Base-by-base conservation (phyloP, 2,329 filamentous ascomycete species). In the Ustulina deusta region DNA sequence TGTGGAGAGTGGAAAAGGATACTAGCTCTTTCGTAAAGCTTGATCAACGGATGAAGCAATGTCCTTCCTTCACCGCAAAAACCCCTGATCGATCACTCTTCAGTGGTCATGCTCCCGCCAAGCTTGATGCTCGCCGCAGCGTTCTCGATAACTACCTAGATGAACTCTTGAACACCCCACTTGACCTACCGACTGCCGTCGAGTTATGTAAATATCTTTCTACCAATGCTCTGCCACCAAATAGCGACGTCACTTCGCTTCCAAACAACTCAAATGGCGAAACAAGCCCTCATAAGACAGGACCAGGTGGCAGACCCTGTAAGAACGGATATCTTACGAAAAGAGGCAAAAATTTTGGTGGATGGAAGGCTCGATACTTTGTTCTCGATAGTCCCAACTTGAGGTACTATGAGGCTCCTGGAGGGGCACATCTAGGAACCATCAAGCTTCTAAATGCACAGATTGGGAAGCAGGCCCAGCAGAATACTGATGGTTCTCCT, bases 1-100 rank as follows among this genome's bases (percentile, higher is more conserved):
- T 99, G 11, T 98, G 96, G 95, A 90, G 95, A 34, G 89, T 97
- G 6, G 96, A 99, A 80, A 99, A 99, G 80, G 93, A 97, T 69
- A 92, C 93, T 3, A 83, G 87, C 15, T 93, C 95, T 32, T 83
- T 99, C 32, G 87, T 89, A n/a, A 90, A 91, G 71, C 84, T 99
- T 40, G 95, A 98, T 77, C 87, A 93, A 63, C 89, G 92, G 65
- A 81, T 99, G 69, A 94, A 93, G 78, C 89, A 92, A 63, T 88
- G 90, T 52, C 82, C 87, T n/a, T 82, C 85, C 6, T 94, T 97
- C 74, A 87, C 87, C 11, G 91, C 90, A 11, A 93, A 84, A 77
- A 88, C 94, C 2, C 96, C 96, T 0, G 96, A 99, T 71, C 88
- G 92, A 70, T 90, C 89, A 3, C 83, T 99, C 4, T 99, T 99